A percentile compares a stretch with the other conserved stretches of the same genome.
These are phyloP conservation scores for Tetrapyrgos nigripes DNA, from an alignment of 1,284 basidiomycete species.

Conservation along the genomic window DNA sequence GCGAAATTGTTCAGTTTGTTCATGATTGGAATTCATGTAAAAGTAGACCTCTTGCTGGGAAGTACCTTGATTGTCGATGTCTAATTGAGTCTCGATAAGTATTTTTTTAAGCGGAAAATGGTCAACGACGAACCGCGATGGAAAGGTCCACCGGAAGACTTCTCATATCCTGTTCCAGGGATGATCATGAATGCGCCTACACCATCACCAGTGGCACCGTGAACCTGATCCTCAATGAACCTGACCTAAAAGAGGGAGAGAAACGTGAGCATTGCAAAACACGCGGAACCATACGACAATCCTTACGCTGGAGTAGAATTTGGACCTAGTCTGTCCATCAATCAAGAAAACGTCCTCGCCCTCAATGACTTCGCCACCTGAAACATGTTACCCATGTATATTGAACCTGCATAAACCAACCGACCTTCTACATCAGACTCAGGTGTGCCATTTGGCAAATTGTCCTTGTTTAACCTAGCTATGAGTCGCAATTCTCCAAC, in stretches of 20 bases:
- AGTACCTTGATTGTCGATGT: conserved; percentile 52
- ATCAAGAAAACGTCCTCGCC: conserved; percentile 52
- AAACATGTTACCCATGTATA: neutral
- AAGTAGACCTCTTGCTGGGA: conserved; percentile 52
- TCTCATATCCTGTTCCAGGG: conserved; percentile 47
- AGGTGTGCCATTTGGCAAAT: conserved; percentile 45
- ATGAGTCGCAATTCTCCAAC: conserved; percentile 57
- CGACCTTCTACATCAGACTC: conserved; percentile 40
- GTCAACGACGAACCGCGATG: conserved; percentile 42
- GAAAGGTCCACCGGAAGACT: conserved; percentile 51
- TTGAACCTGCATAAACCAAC: too few species aligned
- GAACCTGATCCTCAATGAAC: conserved; percentile 50
- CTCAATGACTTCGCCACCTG: conserved; percentile 46
- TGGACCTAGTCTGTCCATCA: conserved; percentile 53
- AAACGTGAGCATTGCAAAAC: neutral
- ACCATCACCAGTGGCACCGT: conserved; percentile 47
- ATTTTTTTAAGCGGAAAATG: neutral
- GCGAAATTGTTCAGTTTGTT: conserved; percentile 48
- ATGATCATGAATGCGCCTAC: conserved; percentile 47
- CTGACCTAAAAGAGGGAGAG: conserved; percentile 32
- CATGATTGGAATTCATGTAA: conserved; percentile 53
- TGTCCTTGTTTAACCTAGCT: conserved; percentile 49
- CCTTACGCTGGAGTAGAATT: conserved; percentile 54
- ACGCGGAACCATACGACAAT: neutral
- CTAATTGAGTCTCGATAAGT: too few species aligned